Percentiles rank a stretch among this genome's conserved stretches.
Evolutionary conservation across 2,329 filamentous ascomycete species (phyloP).

Genomic region (Botrytis fragariae): DNA sequence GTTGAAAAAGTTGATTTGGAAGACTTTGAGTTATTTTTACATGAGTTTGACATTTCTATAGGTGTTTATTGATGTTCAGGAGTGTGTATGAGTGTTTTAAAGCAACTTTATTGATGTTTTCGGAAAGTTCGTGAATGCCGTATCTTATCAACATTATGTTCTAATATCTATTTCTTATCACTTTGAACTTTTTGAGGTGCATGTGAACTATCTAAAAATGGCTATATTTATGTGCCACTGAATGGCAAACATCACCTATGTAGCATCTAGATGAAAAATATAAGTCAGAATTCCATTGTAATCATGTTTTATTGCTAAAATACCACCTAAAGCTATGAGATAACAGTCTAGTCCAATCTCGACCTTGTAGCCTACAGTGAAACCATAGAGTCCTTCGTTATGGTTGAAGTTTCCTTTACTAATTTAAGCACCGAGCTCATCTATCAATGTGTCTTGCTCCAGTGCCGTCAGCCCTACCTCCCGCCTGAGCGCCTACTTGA

Average conservation of each 20-base stretch:
- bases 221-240: accelerated
- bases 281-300: not conserved
- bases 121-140: accelerated
- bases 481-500: not conserved
- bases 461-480: not conserved
- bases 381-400: not conserved
- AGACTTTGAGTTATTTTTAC: not conserved
- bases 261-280: not conserved
- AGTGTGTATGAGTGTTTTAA: not conserved
- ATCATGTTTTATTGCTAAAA: not conserved
- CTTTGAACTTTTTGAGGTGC: not conserved
- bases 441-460: not conserved
- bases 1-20: not conserved
- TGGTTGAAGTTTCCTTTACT: not conserved
- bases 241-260: not conserved
- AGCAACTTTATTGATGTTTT: not conserved
- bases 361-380: accelerated
- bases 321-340: not conserved
- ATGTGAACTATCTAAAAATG: accelerated
- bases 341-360: not conserved
- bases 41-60: not conserved
- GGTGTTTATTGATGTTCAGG: too few relatives aligned
- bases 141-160: not conserved
- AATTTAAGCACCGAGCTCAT: not conserved
- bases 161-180: not conserved